Percentiles rank a stretch among this genome's conserved stretches.
phyloP scores from a whole-genome alignment of 495 filamentous ascomycete species.

The Aspergillus nidulans region DNA sequence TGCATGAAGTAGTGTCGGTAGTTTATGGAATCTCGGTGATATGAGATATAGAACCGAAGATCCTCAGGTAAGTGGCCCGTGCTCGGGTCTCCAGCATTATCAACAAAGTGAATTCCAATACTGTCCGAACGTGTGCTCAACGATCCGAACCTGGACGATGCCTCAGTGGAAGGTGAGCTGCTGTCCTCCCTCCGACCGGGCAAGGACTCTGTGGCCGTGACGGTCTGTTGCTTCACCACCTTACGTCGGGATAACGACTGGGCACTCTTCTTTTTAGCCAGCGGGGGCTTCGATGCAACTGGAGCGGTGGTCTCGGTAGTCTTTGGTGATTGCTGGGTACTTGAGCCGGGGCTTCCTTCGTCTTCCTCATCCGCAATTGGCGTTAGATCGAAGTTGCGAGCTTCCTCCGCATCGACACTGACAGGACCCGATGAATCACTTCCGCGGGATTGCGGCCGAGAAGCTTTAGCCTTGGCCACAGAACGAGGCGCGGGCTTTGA shows the following conservation, averaged over 20 bases:
- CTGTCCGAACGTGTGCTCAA: slow-evolving; percentile 31
- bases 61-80: slow-evolving; percentile 56
- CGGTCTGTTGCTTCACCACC: slow-evolving; percentile 32
- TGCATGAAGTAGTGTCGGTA: slow-evolving; percentile 78
- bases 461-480: slow-evolving; percentile 41
- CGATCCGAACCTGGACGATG: slow-evolving; percentile 31
- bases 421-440: slow-evolving; percentile 48
- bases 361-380: slow-evolving; percentile 67
- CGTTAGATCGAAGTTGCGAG: slow-evolving; percentile 50
- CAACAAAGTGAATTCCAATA: slow-evolving; percentile 26
- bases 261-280: slow-evolving; percentile 29
- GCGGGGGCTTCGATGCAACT: slow-evolving; percentile 18
- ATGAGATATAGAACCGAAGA: slow-evolving; percentile 72
- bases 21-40: slow-evolving; percentile 68
- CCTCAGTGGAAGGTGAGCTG: slow-evolving; percentile 44
- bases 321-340: slow-evolving; percentile 24
- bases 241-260: slow-evolving; percentile 41
- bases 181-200: slow-evolving; percentile 35
- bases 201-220: slow-evolving; percentile 23
- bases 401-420: slow-evolving; percentile 40
- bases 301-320: slow-evolving; percentile 16
- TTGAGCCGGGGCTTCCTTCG: slow-evolving; percentile 27
- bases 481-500: slow-evolving; percentile 35
- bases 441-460: slow-evolving; percentile 41
- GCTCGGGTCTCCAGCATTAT: slow-evolving; percentile 19